Base-by-base conservation (phyloP, 1,139 yeast genomes). In the Protomyces inundatus region DNA sequence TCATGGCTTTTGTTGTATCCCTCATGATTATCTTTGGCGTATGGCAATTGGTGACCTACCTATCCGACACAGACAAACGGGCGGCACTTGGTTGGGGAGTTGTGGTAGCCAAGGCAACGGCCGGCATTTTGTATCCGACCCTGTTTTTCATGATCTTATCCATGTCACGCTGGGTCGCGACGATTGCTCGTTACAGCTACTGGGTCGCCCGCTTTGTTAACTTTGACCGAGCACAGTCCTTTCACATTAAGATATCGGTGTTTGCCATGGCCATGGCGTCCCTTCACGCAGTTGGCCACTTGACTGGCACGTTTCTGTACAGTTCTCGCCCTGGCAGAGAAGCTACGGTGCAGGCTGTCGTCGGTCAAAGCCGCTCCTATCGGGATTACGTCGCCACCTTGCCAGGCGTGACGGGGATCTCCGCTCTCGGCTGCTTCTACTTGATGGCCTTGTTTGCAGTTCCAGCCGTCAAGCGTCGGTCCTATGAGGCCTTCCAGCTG, bases 1-100 rank as follows among this genome's bases (percentile, higher is more conserved):
- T 55, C 34, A 33, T 55, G 32, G 40, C 52, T n/a, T 36, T 55
- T 32, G 54, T 55, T 16, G 36, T 55, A 3, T 16, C 50, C 16
- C n/a, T 55, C 45, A 51, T 45, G 36, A 45, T 48, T 4, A 51
- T 36, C 10, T 23, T 55, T 6, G 60, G 39, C 6, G 37, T 46
- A 5, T 55, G 60, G 60, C 46, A 45, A 35, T 16, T 55, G 7
- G 54, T 55, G 30, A 34, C 45, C n/a, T 37, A 55, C 33, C 33
- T 55, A 10, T 14, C 14, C 2, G 54, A 55, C n/a, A 48, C 32
- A 10, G 32, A 23, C 39, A n/a, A 45, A 16, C 60, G 48, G 5
- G 36, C 36, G 6, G 45, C 50, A 9, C 60, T 55, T 14, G 60
- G 60, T 33, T 55, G 60, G 60, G 60, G 60, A 16, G 53, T 55